These are phyloP conservation scores for Phytophthora aleatoria DNA, from an alignment of 352 stramenopile species.

Conservation along the genomic window DNA sequence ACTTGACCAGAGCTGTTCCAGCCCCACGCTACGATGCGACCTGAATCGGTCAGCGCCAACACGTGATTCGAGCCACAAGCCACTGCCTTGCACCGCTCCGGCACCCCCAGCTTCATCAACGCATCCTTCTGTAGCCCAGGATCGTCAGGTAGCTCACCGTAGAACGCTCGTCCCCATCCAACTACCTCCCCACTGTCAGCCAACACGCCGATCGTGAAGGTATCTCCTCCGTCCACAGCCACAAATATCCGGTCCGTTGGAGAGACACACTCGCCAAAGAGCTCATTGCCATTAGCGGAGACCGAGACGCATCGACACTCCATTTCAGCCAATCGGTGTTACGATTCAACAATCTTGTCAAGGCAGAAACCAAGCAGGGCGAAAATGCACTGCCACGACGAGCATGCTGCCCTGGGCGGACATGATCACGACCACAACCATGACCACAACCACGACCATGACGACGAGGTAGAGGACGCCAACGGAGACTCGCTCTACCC, in stretches of 20 bases:
- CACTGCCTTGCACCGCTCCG: conserved; percentile 42
- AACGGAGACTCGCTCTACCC: conserved; percentile 82
- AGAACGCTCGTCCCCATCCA: conserved; percentile 71
- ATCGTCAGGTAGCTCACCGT: conserved; percentile 52
- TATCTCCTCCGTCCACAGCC: conserved; percentile 52
- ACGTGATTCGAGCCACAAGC: conserved; percentile 67
- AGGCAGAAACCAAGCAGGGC: conserved; percentile 1
- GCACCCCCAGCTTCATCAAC: conserved; percentile 23
- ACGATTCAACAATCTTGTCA: conserved; percentile 8
- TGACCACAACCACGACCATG: conserved; percentile 59
- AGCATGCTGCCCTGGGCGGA: conserved; percentile 50
- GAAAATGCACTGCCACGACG: conserved; percentile 70
- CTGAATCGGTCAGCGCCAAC: conserved; percentile 43
- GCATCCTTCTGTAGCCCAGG: not conserved
- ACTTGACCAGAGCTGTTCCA: conserved; percentile 56
- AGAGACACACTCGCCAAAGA: conserved; percentile 46
- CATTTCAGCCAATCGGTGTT: conserved; percentile 39
- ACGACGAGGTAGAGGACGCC: conserved; percentile 69
- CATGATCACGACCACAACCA: conserved; percentile 55
- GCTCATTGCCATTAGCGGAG: conserved; percentile 8
- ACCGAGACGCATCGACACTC: conserved; percentile 14
- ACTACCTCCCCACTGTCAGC: conserved; percentile 37
- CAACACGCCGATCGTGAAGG: conserved; percentile 54
- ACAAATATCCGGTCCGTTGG: conserved; percentile 18
- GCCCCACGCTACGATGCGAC: conserved; percentile 59